phyloP scores from a whole-genome alignment of 306 rosid species.

The Potentilla sterilis region DNA sequence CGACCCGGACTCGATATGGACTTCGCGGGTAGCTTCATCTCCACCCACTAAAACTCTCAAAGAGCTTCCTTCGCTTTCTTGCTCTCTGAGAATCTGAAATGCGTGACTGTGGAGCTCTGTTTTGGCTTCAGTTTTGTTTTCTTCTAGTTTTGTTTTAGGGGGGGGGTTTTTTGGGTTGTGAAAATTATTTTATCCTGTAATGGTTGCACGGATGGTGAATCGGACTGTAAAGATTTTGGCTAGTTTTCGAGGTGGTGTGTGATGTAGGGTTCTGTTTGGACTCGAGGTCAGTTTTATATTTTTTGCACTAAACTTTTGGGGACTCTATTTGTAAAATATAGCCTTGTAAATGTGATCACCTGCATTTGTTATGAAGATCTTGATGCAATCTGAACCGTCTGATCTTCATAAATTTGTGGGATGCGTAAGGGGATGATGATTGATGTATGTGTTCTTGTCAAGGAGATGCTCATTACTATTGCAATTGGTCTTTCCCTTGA shows the following conservation, averaged over 20 bases:
- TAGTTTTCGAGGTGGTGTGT: slow-evolving; percentile 23
- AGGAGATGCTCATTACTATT: neutral
- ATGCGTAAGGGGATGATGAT: slow-evolving; percentile 13
- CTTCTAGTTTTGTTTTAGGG: neutral
- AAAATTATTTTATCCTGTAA: slow-evolving; percentile 23
- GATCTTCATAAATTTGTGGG: slow-evolving; percentile 3
- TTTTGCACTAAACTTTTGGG: neutral
- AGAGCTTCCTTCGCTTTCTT: neutral
- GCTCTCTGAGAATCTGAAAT: neutral
- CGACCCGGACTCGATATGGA: slow-evolving; percentile 81
- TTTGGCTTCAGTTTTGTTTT: slow-evolving; percentile 8
- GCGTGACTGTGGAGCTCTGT: slow-evolving; percentile 14
- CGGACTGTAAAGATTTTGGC: slow-evolving; percentile 31
- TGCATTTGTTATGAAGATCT: neutral
- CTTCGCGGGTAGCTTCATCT: slow-evolving; percentile 59
- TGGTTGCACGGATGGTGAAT: slow-evolving; percentile 61
- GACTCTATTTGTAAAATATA: neutral
- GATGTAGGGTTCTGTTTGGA: slow-evolving; percentile 26
- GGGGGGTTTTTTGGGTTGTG: neutral
- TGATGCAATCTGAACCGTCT: neutral
- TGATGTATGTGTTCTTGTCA: slow-evolving; percentile 2
- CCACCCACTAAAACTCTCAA: neutral
- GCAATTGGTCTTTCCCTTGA: neutral
- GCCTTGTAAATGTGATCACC: neutral
- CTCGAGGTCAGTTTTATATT: slow-evolving; percentile 12